Evolutionary conservation across 768 basidiomycete genomes (phyloP).

Genomic region (Tylopilus intermedius): DNA sequence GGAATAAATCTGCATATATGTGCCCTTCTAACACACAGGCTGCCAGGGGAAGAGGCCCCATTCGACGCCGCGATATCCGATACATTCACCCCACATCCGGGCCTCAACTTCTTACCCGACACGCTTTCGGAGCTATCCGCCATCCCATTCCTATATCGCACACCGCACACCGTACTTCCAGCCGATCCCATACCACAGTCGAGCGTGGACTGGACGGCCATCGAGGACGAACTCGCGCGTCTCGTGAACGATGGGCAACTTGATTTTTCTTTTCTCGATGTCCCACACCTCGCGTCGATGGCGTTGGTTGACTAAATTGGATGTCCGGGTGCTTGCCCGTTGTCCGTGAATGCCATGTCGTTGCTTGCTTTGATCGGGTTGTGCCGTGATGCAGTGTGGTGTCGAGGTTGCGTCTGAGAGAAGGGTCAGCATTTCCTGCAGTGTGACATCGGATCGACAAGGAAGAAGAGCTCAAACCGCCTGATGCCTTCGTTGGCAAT

Average conservation of each 20-base stretch:
- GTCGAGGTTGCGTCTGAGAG: no score
- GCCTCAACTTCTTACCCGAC: constrained; percentile 13
- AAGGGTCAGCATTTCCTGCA: no score
- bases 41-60: constrained; percentile 2
- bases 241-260: constrained; percentile 21
- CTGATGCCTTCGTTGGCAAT: no score
- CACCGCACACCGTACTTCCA: constrained; percentile 11
- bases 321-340: background rate
- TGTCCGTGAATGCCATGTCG: constrained; percentile 1
- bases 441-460: no score
- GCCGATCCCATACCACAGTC: background rate
- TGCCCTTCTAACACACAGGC: constrained; percentile 16
- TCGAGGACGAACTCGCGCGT: constrained; percentile 19
- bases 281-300: constrained; percentile 13
- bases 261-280: constrained; percentile 26
- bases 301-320: constrained; percentile 10
- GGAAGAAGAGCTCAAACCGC: no score
- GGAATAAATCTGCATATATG: constrained; percentile 15
- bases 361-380: background rate
- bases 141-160: constrained; percentile 27
- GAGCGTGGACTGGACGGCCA: constrained; percentile 8
- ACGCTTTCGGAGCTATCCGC: constrained; percentile 26
- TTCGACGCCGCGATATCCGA: background rate
- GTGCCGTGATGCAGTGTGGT: no score
- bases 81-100: background rate